phyloP scores from a whole-genome alignment of 1,284 basidiomycete genomes.

The Cerioporus squamosus region DNA sequence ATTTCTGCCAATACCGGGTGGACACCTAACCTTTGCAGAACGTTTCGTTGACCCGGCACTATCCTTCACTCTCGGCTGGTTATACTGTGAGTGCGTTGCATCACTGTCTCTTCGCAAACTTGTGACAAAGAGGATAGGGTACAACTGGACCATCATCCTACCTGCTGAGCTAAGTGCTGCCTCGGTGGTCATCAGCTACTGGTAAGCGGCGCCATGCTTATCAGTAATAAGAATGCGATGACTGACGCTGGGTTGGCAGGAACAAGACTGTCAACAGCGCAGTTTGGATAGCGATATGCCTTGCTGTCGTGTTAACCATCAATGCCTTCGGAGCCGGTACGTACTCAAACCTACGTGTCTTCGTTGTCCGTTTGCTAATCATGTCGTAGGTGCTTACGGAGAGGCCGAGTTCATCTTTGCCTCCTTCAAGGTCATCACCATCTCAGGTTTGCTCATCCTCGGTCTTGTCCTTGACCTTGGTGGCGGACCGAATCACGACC shows the following conservation, averaged over 20 bases:
- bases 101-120: neutral
- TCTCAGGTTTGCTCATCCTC: constrained; percentile 58
- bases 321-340: constrained; percentile 77
- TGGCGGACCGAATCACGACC: constrained; percentile 56
- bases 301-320: constrained; percentile 74
- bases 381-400: constrained; percentile 57
- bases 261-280: constrained; percentile 59
- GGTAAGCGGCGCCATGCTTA: constrained; percentile 40
- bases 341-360: constrained; percentile 14
- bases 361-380: neutral
- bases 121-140: constrained; percentile 41
- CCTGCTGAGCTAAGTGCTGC: constrained; percentile 82
- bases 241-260: constrained; percentile 14
- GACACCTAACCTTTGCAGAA: constrained; percentile 81
- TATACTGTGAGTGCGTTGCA: constrained; percentile 52
- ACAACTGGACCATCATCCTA: constrained; percentile 72
- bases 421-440: constrained; percentile 82
- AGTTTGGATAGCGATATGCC: constrained; percentile 77
- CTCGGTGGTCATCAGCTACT: constrained; percentile 79
- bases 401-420: constrained; percentile 79
- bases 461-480: constrained; percentile 75
- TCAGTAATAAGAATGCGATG: neutral
- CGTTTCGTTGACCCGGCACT: constrained; percentile 83
- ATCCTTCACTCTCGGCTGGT: constrained; percentile 85
- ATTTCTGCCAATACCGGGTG: constrained; percentile 50